Evolutionary conservation across 2,329 filamentous ascomycete genomes (phyloP), one percentile per base, ranked within the genome.

Genomic region (Aureobasidium melanogenum): DNA sequence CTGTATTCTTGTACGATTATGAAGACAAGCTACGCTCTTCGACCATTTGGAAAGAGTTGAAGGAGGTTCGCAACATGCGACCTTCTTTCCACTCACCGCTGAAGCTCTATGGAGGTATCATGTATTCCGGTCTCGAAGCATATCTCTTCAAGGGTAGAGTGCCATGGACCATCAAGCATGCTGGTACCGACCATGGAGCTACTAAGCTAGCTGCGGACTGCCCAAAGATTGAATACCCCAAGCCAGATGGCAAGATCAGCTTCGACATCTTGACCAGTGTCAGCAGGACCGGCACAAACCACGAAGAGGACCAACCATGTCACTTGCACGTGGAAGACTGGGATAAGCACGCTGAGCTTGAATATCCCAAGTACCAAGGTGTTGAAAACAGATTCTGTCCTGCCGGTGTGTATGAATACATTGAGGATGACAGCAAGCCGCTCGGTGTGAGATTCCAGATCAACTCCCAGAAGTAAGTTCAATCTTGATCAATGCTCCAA

Each of bases 251-350:
- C 67, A 88, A 95, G 77, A 87, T 99, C 73, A 90, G 86, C 66
- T 99, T 99, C 71, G 94, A 99, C 73, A 96, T 99, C 66, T 76
- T 99, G 71, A 99, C 94, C 1, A 95, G 89, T 69, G 94, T 99
- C 15, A 95, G 88, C 67, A 86, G 94, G 62, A 97, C 94, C 5
- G 94, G 94, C 41, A 99, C 94, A 34, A 97, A 97, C 77, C 94
- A 99, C 76, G 94, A 97, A 75, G 94, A 99, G 77, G 94, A 99
- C 74, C 92, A 99, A 77, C 94, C 94, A 0, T 91, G 96, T 55
- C 94, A 99, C 75, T 79, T 99, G 69, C 91, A 96, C 75, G 93
- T 99, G 67, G 84, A 88, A 75, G 91, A 99, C 75, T 97, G 91
- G 91, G 91, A 97, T 69, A 86, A 86, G 70, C 94, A 99, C 77